Conservation (phyloP, 768 basidiomycete species). For the Russula earlei region DNA sequence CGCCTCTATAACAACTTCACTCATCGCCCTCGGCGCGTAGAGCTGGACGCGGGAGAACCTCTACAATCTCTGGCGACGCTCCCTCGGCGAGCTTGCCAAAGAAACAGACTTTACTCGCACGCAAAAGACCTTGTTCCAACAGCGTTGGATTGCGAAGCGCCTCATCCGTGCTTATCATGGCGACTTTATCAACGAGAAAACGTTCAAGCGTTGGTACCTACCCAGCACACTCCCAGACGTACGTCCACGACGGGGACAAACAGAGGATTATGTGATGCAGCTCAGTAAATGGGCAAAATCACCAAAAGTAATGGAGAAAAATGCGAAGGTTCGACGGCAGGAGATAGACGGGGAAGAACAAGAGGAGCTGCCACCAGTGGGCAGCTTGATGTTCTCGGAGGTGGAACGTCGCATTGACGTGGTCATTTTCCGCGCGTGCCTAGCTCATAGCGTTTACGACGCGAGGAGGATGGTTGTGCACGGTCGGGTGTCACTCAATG, state of each 20-base stretch:
- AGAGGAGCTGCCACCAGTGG: constrained; percentile 77
- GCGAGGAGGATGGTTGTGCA: constrained; percentile 81
- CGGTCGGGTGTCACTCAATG: constrained; percentile 83
- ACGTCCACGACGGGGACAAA: constrained; percentile 45
- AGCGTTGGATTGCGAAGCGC: constrained; percentile 82
- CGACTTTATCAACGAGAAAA: constrained; percentile 84
- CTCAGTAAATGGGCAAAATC: constrained; percentile 49
- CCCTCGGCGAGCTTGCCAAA: constrained; percentile 37
- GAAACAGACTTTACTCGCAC: constrained; percentile 52
- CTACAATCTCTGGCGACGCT: constrained; percentile 82
- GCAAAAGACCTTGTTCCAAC: constrained; percentile 68
- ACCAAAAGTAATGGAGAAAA: constrained; percentile 36
- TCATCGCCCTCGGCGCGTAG: constrained; percentile 32
- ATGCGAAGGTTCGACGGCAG: constrained; percentile 35
- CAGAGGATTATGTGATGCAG: constrained; percentile 35
- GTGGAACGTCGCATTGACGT: constrained; percentile 93
- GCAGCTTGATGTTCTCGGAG: constrained; percentile 90
- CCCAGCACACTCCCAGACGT: constrained; percentile 81
- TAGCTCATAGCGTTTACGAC: constrained; percentile 83
- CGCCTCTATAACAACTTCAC: neutral
- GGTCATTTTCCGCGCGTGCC: constrained; percentile 81
- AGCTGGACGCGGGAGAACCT: constrained; percentile 86
- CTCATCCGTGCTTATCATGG: constrained; percentile 92
- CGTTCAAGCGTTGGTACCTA: constrained; percentile 93
- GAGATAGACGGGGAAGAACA: constrained; percentile 32